phyloP scores from a whole-genome alignment of 805 yeast species.

The Wickerhamomyces xylosicus region DNA sequence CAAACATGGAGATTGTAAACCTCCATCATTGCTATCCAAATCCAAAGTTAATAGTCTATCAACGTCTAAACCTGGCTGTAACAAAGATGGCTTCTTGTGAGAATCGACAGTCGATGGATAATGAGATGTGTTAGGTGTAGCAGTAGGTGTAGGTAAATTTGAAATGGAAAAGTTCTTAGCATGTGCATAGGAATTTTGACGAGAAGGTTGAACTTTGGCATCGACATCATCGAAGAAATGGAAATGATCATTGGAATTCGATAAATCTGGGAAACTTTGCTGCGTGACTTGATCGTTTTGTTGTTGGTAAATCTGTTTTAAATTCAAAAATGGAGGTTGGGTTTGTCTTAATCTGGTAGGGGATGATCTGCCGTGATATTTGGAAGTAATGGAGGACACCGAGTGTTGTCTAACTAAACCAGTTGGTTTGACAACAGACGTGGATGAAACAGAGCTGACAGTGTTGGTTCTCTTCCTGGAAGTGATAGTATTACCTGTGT shows the following conservation, averaged over 20 bases:
- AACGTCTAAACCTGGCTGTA: background rate
- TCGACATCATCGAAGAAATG: slow-evolving; percentile 2
- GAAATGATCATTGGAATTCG: slow-evolving; percentile 1
- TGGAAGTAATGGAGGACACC: background rate
- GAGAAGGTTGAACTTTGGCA: background rate
- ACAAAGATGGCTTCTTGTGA: background rate
- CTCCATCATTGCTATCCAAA: background rate
- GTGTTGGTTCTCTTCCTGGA: background rate
- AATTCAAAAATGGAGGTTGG: background rate
- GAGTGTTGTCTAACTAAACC: background rate
- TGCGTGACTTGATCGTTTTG: too few species aligned
- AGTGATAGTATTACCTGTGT: background rate
- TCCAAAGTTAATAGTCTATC: background rate
- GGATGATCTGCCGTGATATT: background rate
- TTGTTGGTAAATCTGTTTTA: too few species aligned
- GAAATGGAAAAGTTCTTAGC: background rate
- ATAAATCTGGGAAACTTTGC: background rate
- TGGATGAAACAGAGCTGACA: background rate
- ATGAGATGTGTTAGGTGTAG: background rate
- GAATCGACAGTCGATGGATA: background rate
- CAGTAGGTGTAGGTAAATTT: background rate
- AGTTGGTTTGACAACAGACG: background rate
- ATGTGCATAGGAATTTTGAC: background rate
- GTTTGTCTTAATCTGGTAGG: background rate
- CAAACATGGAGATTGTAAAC: background rate